A percentile compares a stretch with the other conserved stretches of the same genome.
Evolutionary conservation across 441 rosid genomes (phyloP).

Genomic region (Adansonia rubrostipa): DNA sequence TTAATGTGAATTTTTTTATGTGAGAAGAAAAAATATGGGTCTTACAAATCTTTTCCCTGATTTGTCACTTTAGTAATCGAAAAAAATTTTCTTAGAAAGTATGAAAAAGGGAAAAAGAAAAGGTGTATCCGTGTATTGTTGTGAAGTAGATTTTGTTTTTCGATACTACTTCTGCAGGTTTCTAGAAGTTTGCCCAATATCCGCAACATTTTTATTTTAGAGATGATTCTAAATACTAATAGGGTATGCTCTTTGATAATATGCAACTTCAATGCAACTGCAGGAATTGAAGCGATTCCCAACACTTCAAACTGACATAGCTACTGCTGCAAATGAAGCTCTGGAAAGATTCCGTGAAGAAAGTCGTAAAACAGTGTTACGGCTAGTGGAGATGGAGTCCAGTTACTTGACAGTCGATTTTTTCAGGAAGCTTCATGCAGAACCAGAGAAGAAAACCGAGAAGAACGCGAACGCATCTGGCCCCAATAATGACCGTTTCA

Average conservation of each 20-base stretch:
- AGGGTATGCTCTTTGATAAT: neutral
- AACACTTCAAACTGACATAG: slow-evolving; percentile 84
- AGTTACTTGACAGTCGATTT: slow-evolving; percentile 96
- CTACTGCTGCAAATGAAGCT: slow-evolving; percentile 92
- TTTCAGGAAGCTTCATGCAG: slow-evolving; percentile 86
- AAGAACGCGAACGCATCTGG: slow-evolving; percentile 55
- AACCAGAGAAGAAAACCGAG: slow-evolving; percentile 69
- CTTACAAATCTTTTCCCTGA: neutral
- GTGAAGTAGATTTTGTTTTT: neutral
- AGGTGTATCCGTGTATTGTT: neutral
- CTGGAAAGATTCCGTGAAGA: slow-evolving; percentile 95
- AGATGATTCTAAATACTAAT: slow-evolving; percentile 13
- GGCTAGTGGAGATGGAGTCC: slow-evolving; percentile 98
- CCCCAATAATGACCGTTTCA: slow-evolving; percentile 64
- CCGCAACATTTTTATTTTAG: neutral
- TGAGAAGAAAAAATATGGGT: neutral
- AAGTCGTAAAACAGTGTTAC: slow-evolving; percentile 79
- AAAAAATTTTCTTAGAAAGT: neutral
- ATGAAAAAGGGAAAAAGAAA: neutral
- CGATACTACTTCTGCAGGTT: neutral
- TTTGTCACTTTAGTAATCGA: neutral
- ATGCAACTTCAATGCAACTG: slow-evolving; percentile 29
- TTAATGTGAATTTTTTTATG: neutral
- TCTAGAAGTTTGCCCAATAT: neutral
- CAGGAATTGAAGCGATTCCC: slow-evolving; percentile 97